Percentiles rank a stretch among this genome's conserved stretches.
Evolutionary conservation across 2,329 filamentous ascomycete genomes (phyloP).

Genomic region (Aureobasidium melanogenum): DNA sequence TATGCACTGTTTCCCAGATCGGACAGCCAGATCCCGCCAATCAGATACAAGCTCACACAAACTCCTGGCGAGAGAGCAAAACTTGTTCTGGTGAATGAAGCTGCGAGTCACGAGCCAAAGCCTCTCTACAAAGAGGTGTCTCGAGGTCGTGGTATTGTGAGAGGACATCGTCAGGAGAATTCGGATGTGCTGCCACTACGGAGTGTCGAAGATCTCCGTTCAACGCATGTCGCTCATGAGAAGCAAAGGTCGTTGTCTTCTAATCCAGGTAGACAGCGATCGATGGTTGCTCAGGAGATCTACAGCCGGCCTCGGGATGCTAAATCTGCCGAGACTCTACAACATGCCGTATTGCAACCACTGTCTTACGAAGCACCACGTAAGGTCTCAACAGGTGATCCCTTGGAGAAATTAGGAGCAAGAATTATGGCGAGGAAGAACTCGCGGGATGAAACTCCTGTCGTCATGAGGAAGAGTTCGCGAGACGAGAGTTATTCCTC

Average conservation of each 20-base stretch:
- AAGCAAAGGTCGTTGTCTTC: neutral
- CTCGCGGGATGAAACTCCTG: neutral
- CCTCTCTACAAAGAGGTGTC: conserved; percentile 2
- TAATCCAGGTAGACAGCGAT: neutral
- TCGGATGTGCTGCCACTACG: neutral
- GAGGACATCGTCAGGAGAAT: neutral
- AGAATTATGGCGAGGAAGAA: conserved; percentile 3
- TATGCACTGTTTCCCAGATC: conserved; percentile 6
- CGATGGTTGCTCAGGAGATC: conserved; percentile 1
- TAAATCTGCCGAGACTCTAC: neutral
- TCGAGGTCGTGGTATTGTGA: neutral
- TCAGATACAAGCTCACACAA: neutral
- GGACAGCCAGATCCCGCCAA: conserved; percentile 1
- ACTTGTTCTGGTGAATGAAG: neutral
- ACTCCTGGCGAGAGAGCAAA: conserved; percentile 2
- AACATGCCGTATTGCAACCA: neutral
- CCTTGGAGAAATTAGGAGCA: neutral
- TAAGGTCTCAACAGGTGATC: neutral
- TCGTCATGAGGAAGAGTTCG: neutral
- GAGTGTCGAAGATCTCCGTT: neutral
- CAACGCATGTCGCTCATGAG: neutral
- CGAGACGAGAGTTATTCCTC: neutral
- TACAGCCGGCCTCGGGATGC: neutral
- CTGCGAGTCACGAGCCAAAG: neutral
- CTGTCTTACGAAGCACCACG: neutral